These are phyloP conservation scores for Bipolaris victoriae DNA, from an alignment of 2,329 filamentous ascomycete genomes.

Conservation along the genomic window DNA sequence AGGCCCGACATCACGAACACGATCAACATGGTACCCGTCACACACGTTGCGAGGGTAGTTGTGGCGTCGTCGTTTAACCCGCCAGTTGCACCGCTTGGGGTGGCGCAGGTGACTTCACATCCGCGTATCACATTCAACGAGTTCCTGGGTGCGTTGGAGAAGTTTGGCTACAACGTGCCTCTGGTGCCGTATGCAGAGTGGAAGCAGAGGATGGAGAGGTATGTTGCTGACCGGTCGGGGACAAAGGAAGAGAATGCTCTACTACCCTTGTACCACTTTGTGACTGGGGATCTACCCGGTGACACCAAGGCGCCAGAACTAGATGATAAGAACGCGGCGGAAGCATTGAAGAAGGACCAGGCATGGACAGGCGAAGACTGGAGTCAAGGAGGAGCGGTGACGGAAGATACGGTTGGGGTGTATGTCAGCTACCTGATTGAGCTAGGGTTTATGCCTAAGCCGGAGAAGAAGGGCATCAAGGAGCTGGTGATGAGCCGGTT, in stretches of 20 bases:
- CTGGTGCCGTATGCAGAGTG: slow-evolving; percentile 72
- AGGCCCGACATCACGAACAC: slow-evolving; percentile 83
- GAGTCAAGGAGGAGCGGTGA: slow-evolving; percentile 63
- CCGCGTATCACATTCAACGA: slow-evolving; percentile 79
- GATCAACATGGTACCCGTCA: slow-evolving; percentile 87
- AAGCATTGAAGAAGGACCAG: slow-evolving; percentile 68
- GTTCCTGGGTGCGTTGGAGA: slow-evolving; percentile 72
- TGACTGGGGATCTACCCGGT: slow-evolving; percentile 70
- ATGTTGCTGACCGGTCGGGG: slow-evolving; percentile 63
- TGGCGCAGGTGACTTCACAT: slow-evolving; percentile 80
- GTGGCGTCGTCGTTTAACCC: slow-evolving; percentile 74
- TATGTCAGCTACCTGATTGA: slow-evolving; percentile 69
- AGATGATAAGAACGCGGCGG: slow-evolving; percentile 72
- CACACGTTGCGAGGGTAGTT: slow-evolving; percentile 81
- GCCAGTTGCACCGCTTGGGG: slow-evolving; percentile 60
- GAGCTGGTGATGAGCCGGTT: slow-evolving; percentile 35
- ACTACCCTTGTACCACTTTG: slow-evolving; percentile 73
- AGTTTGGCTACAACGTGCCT: slow-evolving; percentile 74
- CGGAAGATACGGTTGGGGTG: slow-evolving; percentile 62
- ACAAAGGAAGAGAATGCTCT: slow-evolving; percentile 73
- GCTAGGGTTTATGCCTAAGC: slow-evolving; percentile 64
- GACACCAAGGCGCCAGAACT: slow-evolving; percentile 75
- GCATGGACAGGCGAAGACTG: slow-evolving; percentile 65
- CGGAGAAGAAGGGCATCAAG: slow-evolving; percentile 37
- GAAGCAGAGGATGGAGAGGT: slow-evolving; percentile 70